Evolutionary conservation across 306 rosid genomes (phyloP), one percentile per base, ranked within the genome.

Genomic region (Medicago lupulina): DNA sequence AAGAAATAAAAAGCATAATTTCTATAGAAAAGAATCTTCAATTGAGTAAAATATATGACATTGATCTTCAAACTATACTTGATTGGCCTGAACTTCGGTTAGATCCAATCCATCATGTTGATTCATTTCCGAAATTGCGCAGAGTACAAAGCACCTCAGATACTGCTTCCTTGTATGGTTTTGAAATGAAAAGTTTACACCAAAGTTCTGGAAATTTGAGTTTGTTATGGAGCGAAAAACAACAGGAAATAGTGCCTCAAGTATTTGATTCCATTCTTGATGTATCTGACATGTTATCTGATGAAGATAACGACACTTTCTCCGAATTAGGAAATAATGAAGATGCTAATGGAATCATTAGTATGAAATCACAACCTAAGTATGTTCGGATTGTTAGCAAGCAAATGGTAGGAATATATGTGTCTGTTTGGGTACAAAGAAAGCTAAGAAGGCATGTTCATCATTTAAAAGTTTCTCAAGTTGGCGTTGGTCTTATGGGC

Each of bases 401-500:
- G 89, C 98, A 95, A 83, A 95, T 95, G 98, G 97, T 95, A 8
- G 98, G 98, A 67, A 90, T 95, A 54, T 92, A 92, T 40, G 87
- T 95, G 46, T 95, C 98, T 17, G 58, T 90, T 74, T 95, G 98
- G 98, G 98, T 92, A 59, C 89, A 86, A n/a, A 89, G 87, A 82
- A 90, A 86, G 76, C 78, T 95, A 77, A 87, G 98, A 71, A 92
- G 91, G 73, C 97, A 86, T 23, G 51, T 95, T 31, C 92, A 95
- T 79, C 92, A 95, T 79, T 73, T 95, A 91, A 86, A 83, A 80
- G 98, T 95, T 74, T 92, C 89, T 67, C 92, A 90, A 0, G 98
- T 95, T 85, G 98, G 98, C 40, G 85, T 90, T 84, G 98, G 98
- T 79, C 87, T 92, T 55, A 92, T 95, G 98, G 98, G 98, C 66